phyloP scores from a whole-genome alignment of 1,284 basidiomycete genomes.

The Ustilago esculenta region DNA sequence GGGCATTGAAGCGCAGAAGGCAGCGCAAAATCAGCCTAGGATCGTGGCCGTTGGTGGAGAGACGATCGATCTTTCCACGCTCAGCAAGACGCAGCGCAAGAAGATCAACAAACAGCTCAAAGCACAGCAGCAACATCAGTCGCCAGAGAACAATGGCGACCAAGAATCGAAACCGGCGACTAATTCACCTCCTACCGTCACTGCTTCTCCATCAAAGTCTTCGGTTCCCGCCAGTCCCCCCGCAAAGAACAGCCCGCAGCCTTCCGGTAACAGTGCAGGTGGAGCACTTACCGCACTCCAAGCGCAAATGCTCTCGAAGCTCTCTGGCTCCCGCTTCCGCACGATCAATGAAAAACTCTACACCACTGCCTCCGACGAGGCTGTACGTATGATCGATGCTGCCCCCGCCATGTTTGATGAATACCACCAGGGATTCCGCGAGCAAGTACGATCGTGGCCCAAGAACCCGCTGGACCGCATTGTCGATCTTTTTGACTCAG shows the following conservation, averaged over 20 bases:
- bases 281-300: slow-evolving; percentile 48
- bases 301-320: slow-evolving; percentile 55
- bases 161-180: neutral
- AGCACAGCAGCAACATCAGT: slow-evolving; percentile 12
- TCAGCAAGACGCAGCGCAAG: slow-evolving; percentile 59
- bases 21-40: slow-evolving; percentile 29
- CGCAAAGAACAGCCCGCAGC: too few relatives aligned
- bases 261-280: too few relatives aligned
- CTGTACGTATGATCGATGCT: slow-evolving; percentile 54
- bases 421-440: slow-evolving; percentile 65
- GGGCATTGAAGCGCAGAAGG: slow-evolving; percentile 34
- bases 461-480: slow-evolving; percentile 64
- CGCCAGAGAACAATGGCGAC: neutral
- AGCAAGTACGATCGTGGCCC: slow-evolving; percentile 65
- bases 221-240: neutral
- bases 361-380: slow-evolving; percentile 53
- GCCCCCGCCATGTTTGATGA: slow-evolving; percentile 56
- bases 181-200: neutral
- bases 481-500: slow-evolving; percentile 39
- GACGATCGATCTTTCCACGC: slow-evolving; percentile 27
- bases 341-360: slow-evolving; percentile 67
- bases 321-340: slow-evolving; percentile 65
- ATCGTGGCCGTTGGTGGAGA: slow-evolving; percentile 27
- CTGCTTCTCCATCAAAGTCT: neutral
- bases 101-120: slow-evolving; percentile 57